Evolutionary conservation across 1,284 basidiomycete genomes (phyloP), one percentile per base, ranked within the genome.

Genomic region (Trametes hirsuta): DNA sequence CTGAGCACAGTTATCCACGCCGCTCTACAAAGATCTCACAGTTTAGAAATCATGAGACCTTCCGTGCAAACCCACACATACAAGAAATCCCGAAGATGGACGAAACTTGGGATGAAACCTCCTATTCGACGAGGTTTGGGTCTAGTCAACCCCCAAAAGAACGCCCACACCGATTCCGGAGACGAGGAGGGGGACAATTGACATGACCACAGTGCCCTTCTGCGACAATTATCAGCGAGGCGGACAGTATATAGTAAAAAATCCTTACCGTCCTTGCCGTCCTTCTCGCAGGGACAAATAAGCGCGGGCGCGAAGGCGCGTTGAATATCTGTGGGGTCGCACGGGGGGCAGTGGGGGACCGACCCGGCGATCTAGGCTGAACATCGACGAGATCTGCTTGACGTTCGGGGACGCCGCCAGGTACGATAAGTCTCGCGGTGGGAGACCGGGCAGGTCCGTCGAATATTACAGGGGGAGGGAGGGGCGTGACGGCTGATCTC

Each of bases 391-490:
- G 30, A 12, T 34, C 35, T 4, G 25, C 22, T 35, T 47, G 30
- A 4, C 15, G 4, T 22, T 24, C 35, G 51, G 12, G 3, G 25
- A n/a, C 14, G 45, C 50, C 6, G 41, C 25, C 3, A 6, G 48
- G 34, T 12, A 18, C 55, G 48, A 14, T 5, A 25, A 3, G 18
- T 11, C 22, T 9, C 48, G 36, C 12, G 15, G 11, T 6, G 30
- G 34, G 12, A 4, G 48, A 66, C 6, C 68, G 59, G 3, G 70
- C 68, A 15, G 72, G 72, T 10, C 72, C 72, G 53, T 73, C 72
- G 61, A 68, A 68, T 24, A 70, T 14, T 53, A 69, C 55, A 10
- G 72, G 69, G 2, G 62, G 39, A 12, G 72, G 72, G 45, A 72
- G 68, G 30, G 70, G 62, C 53, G 64, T 52, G 18, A 59, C 51